Evolutionary conservation across 352 stramenopile species (phyloP), one percentile per base, ranked within the genome.

Genomic region (Phytophthora idaei): DNA sequence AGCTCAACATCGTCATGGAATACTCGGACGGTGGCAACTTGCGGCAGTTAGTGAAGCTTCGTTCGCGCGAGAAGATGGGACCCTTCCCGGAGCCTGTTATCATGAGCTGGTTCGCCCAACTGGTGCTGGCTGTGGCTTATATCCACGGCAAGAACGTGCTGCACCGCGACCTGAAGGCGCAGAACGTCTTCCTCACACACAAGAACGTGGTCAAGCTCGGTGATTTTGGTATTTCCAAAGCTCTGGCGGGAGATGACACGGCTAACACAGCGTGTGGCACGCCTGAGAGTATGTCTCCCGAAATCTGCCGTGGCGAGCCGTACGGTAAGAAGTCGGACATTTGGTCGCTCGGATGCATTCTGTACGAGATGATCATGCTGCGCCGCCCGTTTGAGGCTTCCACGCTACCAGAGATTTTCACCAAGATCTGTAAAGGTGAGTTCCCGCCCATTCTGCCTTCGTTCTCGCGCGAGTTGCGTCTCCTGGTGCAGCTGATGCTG

Each of bases 331-430:
- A 97, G 69, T 94, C 85, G 31, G 89, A 97, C 58, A 94, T 97
- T 62, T 97, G 89, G 89, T 94, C 88, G 45, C 83, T 97, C 14
- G 89, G 89, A 14, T 97, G 89, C 64, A 91, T 97, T 25, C 46
- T 97, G 60, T 97, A 97, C 71, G 89, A 97, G 59, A 93, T 95
- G 86, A 90, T 92, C 66, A 96, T 95, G 85, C 76, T 94, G 47
- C 82, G 84, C 50, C 83, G 87, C 17, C 86, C 89, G 10, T 97
- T 97, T 54, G 87, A 97, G 61, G 88, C 85, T 15, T 85, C 81
- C 11, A 95, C 81, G 34, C 62, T 96, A 31, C 83, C 79, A 0
- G 87, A 94, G 36, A 94, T 97, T 64, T 94, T 97, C 58, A 89
- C 80, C 41, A 95, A 96, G 67, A 97, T 97, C 57, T 94, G 85